Percentiles rank a stretch among this genome's conserved stretches.
Evolutionary conservation across 2,329 filamentous ascomycete species (phyloP).

Genomic region (Triangularia setosa): DNA sequence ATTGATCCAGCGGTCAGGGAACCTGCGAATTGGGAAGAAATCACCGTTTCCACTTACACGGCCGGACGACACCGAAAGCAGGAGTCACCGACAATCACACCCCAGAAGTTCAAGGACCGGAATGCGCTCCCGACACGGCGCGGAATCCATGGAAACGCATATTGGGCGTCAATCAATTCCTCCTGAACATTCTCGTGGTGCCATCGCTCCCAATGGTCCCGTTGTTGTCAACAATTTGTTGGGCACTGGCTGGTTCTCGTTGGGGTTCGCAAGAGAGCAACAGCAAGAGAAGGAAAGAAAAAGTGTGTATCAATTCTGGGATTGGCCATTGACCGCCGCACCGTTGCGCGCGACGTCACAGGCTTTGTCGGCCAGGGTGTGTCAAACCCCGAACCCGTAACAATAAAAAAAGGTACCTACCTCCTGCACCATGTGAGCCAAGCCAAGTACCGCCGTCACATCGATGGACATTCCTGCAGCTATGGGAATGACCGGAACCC

Average conservation of each 20-base stretch:
- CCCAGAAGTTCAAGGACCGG: conserved; percentile 11
- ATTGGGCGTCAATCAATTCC: background rate
- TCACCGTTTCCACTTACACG: conserved; percentile 15
- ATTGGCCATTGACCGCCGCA: conserved; percentile 18
- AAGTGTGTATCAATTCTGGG: too few species aligned
- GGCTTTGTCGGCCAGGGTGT: conserved; percentile 9
- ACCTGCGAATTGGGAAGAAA: background rate
- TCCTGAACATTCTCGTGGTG: conserved; percentile 7
- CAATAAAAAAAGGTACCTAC: conserved; percentile 1
- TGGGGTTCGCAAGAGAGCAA: conserved; percentile 2
- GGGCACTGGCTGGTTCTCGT: conserved; percentile 9
- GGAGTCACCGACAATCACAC: conserved; percentile 23
- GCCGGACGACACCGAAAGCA: conserved; percentile 5
- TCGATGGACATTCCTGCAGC: conserved; percentile 10
- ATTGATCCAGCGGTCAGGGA: conserved; percentile 3
- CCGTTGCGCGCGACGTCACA: conserved; percentile 18
- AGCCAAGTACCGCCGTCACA: conserved; percentile 7
- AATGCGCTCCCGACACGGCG: conserved; percentile 14
- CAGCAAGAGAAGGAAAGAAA: background rate
- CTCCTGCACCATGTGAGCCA: conserved; percentile 15
- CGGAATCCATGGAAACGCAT: conserved; percentile 2
- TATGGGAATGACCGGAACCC: conserved; percentile 11
- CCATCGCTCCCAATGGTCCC: background rate
- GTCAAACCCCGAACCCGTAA: conserved; percentile 18
- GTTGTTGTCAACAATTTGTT: conserved; percentile 10